Evolutionary conservation across 768 basidiomycete genomes (phyloP).

Genomic region (Russula compacta): DNA sequence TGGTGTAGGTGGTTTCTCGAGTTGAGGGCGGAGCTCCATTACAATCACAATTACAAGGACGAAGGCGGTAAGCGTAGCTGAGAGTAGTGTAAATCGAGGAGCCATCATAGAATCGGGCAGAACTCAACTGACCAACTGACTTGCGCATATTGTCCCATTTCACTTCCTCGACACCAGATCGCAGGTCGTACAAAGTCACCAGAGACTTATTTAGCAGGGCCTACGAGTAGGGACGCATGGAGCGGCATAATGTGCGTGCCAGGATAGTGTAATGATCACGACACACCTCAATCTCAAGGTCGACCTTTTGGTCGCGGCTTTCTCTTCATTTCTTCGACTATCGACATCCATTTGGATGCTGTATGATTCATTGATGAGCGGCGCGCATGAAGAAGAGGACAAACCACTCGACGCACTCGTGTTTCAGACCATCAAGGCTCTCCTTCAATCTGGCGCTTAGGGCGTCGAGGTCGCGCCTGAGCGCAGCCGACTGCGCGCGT

Average conservation of each 20-base stretch:
- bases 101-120: background rate
- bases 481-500: slow-evolving; percentile 60
- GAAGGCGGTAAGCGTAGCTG: slow-evolving; percentile 62
- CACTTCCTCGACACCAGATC: slow-evolving; percentile 74
- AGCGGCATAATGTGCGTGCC: background rate
- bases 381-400: background rate
- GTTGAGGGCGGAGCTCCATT: slow-evolving; percentile 52
- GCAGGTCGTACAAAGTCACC: slow-evolving; percentile 65
- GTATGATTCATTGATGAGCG: background rate
- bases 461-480: slow-evolving; percentile 79
- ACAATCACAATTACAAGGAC: slow-evolving; percentile 57
- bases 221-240: slow-evolving; percentile 28
- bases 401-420: slow-evolving; percentile 57
- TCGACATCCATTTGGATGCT: slow-evolving; percentile 97
- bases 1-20: slow-evolving; percentile 30
- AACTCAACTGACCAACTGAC: slow-evolving; percentile 52
- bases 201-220: slow-evolving; percentile 68
- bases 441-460: slow-evolving; percentile 91
- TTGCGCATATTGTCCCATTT: slow-evolving; percentile 87
- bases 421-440: slow-evolving; percentile 78
- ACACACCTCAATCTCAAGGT: slow-evolving; percentile 74
- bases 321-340: slow-evolving; percentile 84
- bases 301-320: slow-evolving; percentile 75
- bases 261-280: background rate
- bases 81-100: background rate